Base-by-base conservation (phyloP, 2,329 filamentous ascomycete species). In the Pezicula rhizophila region DNA sequence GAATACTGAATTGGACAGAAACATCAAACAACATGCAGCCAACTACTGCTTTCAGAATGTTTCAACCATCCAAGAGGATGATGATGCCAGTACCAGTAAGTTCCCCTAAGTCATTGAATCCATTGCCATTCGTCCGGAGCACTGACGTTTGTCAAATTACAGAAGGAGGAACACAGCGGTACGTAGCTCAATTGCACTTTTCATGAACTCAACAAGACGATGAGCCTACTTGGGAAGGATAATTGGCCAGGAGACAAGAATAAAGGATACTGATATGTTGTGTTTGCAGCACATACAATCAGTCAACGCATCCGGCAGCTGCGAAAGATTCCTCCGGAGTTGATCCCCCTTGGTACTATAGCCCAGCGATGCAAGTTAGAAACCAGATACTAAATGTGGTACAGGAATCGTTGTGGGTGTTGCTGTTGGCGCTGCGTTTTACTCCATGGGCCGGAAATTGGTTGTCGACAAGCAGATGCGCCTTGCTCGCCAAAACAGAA, bases 231-330 rank as follows among this genome's bases (percentile, higher is more conserved):
- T 20, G 40, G 49, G 46, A 49, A 54, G 47, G 51, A 14, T 5
- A 20, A 10, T 33, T 8, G 18, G n/a, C 20, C 10, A 34, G 35
- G 10, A 49, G 23, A 23, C 23, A 23, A 45, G 39, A 18, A 42
- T 34, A 14, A 41, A 35, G 42, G 41, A 31, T 31, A 50, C 60
- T 64, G 50, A 62, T 47, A 31, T 41, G 15, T 15, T 44, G 43
- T 10, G 44, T 54, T 49, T 56, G 58, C 61, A 99, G 93, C 89
- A 68, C 93, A 97, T 77, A 96, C 92, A 64, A 83, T 97, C 72
- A 96, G 92, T 59, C 93, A 97, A 78, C 89, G 92, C 69, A 78
- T 99, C 64, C 87, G 91, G 69, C 85, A 83, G 68, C 78, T 96
- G 66, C 91, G 87, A 80, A 84, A 84, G 74, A 86, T 97, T 66